phyloP scores from a whole-genome alignment of 1,284 basidiomycete species.

The Ganoderma meredithae region DNA sequence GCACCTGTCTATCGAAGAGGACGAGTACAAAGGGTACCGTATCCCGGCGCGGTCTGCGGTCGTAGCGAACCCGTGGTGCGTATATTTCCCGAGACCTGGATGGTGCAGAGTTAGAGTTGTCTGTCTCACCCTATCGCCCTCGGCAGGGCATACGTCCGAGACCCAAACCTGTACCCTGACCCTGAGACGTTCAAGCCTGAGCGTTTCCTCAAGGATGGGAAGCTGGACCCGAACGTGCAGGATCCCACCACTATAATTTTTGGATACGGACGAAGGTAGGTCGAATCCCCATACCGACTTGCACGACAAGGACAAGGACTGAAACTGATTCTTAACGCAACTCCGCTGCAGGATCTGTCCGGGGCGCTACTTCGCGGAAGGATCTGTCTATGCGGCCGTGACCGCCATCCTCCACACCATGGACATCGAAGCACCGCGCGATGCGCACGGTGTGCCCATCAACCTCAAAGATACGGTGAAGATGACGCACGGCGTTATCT shows the following conservation, averaged over 20 bases:
- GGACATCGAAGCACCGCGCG: conserved; percentile 10
- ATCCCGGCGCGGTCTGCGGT: conserved; percentile 34
- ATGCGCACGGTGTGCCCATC: conserved; percentile 13
- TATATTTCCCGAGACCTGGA: neutral
- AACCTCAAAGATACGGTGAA: conserved; percentile 1
- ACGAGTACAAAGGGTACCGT: conserved; percentile 31
- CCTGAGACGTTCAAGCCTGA: conserved; percentile 32
- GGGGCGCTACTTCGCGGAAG: conserved; percentile 24
- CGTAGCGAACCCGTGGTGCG: conserved; percentile 34
- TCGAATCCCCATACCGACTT: neutral
- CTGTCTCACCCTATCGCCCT: neutral
- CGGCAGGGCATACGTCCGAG: conserved; percentile 26
- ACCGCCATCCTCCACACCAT: conserved; percentile 19
- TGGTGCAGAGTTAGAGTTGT: no score
- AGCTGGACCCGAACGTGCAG: conserved; percentile 19
- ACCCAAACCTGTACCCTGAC: conserved; percentile 26
- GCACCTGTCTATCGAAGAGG: conserved; percentile 31
- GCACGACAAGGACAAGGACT: neutral
- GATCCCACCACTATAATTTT: conserved; percentile 32
- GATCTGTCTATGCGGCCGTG: conserved; percentile 17
- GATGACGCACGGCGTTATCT: conserved; percentile 11
- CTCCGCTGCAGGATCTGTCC: conserved; percentile 24
- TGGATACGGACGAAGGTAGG: conserved; percentile 31
- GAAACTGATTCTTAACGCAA: neutral
- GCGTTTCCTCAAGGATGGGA: conserved; percentile 29